Evolutionary conservation across 306 rosid genomes (phyloP).

Genomic region (Begonia fuchsioides): DNA sequence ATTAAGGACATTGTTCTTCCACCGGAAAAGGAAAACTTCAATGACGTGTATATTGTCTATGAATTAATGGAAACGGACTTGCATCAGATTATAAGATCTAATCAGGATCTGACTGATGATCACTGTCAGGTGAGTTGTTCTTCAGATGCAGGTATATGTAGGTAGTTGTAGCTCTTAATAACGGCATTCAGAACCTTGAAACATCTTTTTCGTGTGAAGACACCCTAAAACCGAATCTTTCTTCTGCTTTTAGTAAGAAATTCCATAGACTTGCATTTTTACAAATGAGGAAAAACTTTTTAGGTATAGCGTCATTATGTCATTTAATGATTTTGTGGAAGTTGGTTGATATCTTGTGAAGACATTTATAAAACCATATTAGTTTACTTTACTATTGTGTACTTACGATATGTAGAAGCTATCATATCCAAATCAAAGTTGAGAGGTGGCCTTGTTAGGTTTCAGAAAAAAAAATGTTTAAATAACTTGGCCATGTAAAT

Average conservation of each 20-base stretch:
- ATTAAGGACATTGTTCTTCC: conserved; percentile 79
- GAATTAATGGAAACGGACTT: conserved; percentile 89
- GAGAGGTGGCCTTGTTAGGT: too few relatives aligned
- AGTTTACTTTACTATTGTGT: too few relatives aligned
- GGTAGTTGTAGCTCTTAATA: background rate
- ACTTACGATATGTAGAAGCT: too few relatives aligned
- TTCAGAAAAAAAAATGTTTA: too few relatives aligned
- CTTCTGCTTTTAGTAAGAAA: too few relatives aligned
- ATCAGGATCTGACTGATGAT: conserved; percentile 72
- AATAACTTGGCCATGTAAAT: too few relatives aligned
- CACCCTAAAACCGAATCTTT: too few relatives aligned
- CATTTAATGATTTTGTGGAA: background rate
- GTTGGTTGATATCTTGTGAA: background rate
- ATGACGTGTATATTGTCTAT: conserved; percentile 77
- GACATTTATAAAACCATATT: background rate
- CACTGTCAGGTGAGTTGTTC: conserved; percentile 62
- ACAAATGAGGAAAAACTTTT: background rate
- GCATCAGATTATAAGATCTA: conserved; percentile 75
- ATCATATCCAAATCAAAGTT: too few relatives aligned
- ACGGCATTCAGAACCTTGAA: too few relatives aligned
- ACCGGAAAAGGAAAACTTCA: conserved; percentile 54
- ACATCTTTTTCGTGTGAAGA: too few relatives aligned
- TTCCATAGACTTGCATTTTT: too few relatives aligned
- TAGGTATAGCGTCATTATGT: too few relatives aligned
- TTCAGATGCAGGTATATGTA: background rate